Evolutionary conservation across 768 basidiomycete species (phyloP), one percentile per base, ranked within the genome.

Genomic region (Tephrocybe sp.): DNA sequence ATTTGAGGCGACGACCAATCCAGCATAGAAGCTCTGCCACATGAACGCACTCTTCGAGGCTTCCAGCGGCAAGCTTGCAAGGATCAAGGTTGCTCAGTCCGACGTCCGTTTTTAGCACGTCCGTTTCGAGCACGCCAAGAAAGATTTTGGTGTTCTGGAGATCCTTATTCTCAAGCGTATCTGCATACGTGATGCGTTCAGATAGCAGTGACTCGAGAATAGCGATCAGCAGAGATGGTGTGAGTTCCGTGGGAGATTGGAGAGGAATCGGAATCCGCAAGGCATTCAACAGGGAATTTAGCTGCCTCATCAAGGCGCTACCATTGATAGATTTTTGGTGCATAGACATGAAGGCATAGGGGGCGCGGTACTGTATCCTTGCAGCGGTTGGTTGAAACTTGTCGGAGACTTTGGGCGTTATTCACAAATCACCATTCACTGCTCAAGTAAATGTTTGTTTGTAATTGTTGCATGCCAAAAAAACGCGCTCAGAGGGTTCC

Each of bases 81-180:
- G 88, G 88, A 53, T 91, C 88, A 30, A 90, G 65, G 28, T 76
- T 73, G 53, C 79, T 79, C 8, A 90, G 71, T 0, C 86, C 88
- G 4, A 90, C 77, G 53, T 87, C 83, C 45, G 68, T 66, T 57
- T 72, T 62, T 12, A 90, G 61, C 30, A 90, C 67, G 54, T 90
- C 88, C 25, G 71, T 77, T 54, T 88, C 84, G 5, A 91, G 73
- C 5, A 89, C 79, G 1, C 88, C 88, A 6, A 91, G 73, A 49
- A 92, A 86, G 3, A 90, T 73, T 59, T 90, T 88, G 74, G 86
- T 84, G 26, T 79, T 80, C 41, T 85, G 79, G 1, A 87, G 65
- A 58, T 83, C 83, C 73, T 47, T 17, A 26, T 23, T 50, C 20
- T 51, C 55, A 14, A 44, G 52, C 2, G 83, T 70, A 21, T 53